Evolutionary conservation across 345 rosid species (phyloP).

Genomic region (Turritis glabra): DNA sequence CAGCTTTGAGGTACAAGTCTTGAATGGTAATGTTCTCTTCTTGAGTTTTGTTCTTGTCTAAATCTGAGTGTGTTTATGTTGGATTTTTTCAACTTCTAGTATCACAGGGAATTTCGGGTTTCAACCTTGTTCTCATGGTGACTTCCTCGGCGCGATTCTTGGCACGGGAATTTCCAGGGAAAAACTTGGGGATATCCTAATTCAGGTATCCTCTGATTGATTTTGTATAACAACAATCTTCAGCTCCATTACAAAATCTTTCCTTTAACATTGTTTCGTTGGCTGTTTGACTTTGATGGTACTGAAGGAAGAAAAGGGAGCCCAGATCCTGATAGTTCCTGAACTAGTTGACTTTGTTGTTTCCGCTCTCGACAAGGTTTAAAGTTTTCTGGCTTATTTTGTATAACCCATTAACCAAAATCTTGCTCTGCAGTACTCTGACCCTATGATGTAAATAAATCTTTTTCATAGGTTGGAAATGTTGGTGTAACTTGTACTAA

Average conservation of each 20-base stretch:
- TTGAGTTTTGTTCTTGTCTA: slow-evolving; percentile 10
- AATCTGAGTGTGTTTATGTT: slow-evolving; percentile 6
- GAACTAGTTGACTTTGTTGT: slow-evolving; percentile 81
- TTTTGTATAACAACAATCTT: background rate
- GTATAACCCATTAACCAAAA: background rate
- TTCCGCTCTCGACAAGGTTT: slow-evolving; percentile 79
- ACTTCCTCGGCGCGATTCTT: slow-evolving; percentile 91
- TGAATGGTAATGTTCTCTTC: background rate
- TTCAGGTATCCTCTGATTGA: slow-evolving; percentile 61
- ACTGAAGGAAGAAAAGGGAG: slow-evolving; percentile 80
- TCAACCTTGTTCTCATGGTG: slow-evolving; percentile 84
- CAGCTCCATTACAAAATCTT: slow-evolving; percentile 5
- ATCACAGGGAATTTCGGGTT: slow-evolving; percentile 79
- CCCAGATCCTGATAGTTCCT: slow-evolving; percentile 80
- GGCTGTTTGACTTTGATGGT: slow-evolving; percentile 1
- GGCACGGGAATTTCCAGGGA: slow-evolving; percentile 88
- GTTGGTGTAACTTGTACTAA: slow-evolving; percentile 75
- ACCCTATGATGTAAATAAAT: background rate
- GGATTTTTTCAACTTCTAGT: slow-evolving; percentile 41
- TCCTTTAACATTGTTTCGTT: slow-evolving; percentile 3
- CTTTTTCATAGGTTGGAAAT: slow-evolving; percentile 67
- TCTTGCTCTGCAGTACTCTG: slow-evolving; percentile 4
- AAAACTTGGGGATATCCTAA: slow-evolving; percentile 83
- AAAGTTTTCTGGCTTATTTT: background rate
- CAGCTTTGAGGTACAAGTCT: slow-evolving; percentile 62